Evolutionary conservation across 768 basidiomycete species (phyloP), one percentile per base, ranked within the genome.

Genomic region (Hericium rajendrae): DNA sequence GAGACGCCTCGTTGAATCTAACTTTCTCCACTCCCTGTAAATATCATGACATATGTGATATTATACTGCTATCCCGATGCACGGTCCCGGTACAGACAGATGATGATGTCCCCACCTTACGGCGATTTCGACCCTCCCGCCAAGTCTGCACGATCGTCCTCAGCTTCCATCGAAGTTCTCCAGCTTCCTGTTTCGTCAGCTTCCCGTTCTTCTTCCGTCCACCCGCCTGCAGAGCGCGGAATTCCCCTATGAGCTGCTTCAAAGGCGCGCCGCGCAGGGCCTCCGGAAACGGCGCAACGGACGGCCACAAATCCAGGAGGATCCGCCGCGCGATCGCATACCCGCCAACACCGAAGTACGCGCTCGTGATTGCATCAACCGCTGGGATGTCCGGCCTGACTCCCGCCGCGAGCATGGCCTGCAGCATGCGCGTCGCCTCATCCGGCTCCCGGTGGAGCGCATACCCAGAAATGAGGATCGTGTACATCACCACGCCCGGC

Each of bases 401-500:
- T 16, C 83, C 85, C 13, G 72, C 69, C 2, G 72, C 69, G 12
- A 87, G 61, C 87, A 93, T 90, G 40, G 74, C 69, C 38, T 76
- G 76, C 65, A 90, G 91, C 24, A 75, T 70, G 37, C 67, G 69
- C 61, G 79, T 69, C 0, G 87, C 87, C 26, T 70, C 66, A 3
- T 72, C 70, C 5, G 86, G 80, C 37, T 81, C 70, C 13, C 80
- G 78, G 53, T 76, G 74, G n/a, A 81, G 79, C 20, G 80, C 86
- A 67, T 85, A 79, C 2, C 86, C 90, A 38, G 76, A 74, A 62
- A 94, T 84, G 59, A 94, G 76, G 59, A 85, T 83, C 24, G 90
- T 91, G 73, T 83, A 88, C 78, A 88, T 81, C 48, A 84, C 78
- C 18, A 80, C 76, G 61, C 84, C 82, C 20, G 84, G 79, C 22